These are phyloP conservation scores for Salvia miltiorrhiza DNA, from an alignment of 257 asterid genomes.

Conservation along the genomic window DNA sequence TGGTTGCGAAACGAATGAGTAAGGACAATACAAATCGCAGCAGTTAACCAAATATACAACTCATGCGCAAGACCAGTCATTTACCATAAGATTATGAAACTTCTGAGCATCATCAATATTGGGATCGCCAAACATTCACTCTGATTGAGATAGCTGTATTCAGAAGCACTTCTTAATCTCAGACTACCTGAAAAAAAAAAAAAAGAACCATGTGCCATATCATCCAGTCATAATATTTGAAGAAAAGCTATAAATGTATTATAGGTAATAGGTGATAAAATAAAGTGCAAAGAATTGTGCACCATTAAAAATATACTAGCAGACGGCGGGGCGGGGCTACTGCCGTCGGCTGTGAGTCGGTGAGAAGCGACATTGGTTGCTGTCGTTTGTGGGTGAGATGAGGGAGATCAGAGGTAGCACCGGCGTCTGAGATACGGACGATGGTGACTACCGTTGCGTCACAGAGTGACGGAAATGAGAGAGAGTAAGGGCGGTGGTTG, in stretches of 20 bases:
- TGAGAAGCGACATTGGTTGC: no score
- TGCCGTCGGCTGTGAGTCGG: no score
- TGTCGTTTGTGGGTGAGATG: no score
- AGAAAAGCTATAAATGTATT: neutral
- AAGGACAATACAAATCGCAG: neutral
- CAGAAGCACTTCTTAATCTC: conserved; percentile 63
- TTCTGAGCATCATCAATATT: conserved; percentile 63
- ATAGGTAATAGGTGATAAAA: neutral
- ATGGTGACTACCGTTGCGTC: no score
- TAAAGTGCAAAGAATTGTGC: neutral
- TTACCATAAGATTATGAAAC: conserved; percentile 60
- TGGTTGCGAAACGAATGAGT: neutral
- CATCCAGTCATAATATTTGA: conserved; percentile 12
- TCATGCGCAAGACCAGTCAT: conserved; percentile 3
- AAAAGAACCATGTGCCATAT: no score
- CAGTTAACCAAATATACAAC: neutral
- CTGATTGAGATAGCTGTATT: conserved; percentile 73
- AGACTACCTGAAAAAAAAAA: conserved; percentile 55
- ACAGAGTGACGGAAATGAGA: no score
- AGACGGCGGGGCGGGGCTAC: no score
- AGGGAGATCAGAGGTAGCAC: no score
- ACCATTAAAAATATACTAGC: no score
- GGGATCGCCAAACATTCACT: conserved; percentile 68
- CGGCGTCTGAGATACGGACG: no score
- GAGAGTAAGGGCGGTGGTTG: no score